Evolutionary conservation across 2,329 filamentous ascomycete species (phyloP).

Genomic region (Tolypocladium endophyticum): DNA sequence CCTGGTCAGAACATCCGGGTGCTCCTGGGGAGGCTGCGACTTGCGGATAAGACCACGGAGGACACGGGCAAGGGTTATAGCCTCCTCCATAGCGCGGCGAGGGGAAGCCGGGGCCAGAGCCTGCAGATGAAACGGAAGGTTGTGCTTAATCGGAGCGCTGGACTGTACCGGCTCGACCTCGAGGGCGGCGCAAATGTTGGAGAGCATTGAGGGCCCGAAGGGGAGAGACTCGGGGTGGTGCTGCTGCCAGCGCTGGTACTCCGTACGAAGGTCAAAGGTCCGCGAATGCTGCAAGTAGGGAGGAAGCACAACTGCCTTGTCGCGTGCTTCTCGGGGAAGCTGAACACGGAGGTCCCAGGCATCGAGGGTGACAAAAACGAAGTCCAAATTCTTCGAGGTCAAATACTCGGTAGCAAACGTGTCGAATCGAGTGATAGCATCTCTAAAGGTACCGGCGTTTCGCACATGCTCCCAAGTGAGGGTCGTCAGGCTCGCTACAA

Average conservation of each 20-base stretch:
- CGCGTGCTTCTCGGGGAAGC: slow-evolving; percentile 90
- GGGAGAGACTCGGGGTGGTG: slow-evolving; percentile 96
- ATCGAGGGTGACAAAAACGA: slow-evolving; percentile 96
- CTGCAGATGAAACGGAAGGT: slow-evolving; percentile 94
- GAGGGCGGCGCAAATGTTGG: slow-evolving; percentile 95
- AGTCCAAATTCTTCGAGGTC: slow-evolving; percentile 83
- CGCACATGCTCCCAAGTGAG: slow-evolving; percentile 98
- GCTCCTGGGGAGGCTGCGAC: slow-evolving; percentile 86
- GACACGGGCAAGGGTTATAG: slow-evolving; percentile 85
- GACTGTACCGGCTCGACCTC: slow-evolving; percentile 97
- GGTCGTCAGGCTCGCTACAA: slow-evolving; percentile 84
- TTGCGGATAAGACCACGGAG: slow-evolving; percentile 89
- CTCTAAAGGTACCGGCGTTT: slow-evolving; percentile 92
- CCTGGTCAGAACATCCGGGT: slow-evolving; percentile 86
- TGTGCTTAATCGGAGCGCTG: slow-evolving; percentile 97
- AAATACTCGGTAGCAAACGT: slow-evolving; percentile 88
- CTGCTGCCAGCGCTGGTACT: slow-evolving; percentile 97
- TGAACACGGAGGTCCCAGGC: slow-evolving; percentile 98
- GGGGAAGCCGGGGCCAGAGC: slow-evolving; percentile 91
- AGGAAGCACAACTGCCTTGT: slow-evolving; percentile 94
- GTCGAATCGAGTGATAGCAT: slow-evolving; percentile 92
- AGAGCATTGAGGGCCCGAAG: slow-evolving; percentile 88
- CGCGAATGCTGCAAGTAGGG: slow-evolving; percentile 96
- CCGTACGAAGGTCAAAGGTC: slow-evolving; percentile 91
- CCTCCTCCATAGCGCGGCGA: slow-evolving; percentile 93